A percentile compares a stretch with the other conserved stretches of the same genome.
Conservation (phyloP, 164 flowering plant genomes). For the Liquidambar formosana region DNA sequence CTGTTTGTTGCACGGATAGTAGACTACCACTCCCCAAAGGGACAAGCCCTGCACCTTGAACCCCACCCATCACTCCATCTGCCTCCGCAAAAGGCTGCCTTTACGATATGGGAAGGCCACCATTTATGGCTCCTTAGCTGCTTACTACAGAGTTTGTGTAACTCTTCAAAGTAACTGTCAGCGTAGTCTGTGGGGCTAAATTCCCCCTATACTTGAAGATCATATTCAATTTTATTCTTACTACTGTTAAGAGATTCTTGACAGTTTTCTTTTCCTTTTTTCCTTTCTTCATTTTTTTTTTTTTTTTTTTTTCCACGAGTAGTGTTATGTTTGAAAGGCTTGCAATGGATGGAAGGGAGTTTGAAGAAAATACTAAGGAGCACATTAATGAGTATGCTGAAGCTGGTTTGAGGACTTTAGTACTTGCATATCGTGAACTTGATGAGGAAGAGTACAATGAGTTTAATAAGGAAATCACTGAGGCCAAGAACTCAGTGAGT, state of each 20-base stretch:
- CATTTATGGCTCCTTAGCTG: too few relatives aligned
- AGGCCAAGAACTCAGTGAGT: constrained; percentile 77
- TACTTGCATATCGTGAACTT: constrained; percentile 82
- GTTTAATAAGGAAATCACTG: constrained; percentile 51
- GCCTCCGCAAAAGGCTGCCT: too few relatives aligned
- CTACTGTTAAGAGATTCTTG: too few relatives aligned
- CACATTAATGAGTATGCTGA: constrained; percentile 89
- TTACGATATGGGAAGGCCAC: too few relatives aligned
- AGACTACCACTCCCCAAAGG: too few relatives aligned
- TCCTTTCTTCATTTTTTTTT: too few relatives aligned
- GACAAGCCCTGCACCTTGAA: too few relatives aligned
- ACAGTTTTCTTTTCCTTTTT: too few relatives aligned
- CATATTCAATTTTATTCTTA: not conserved
- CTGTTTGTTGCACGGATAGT: too few relatives aligned
- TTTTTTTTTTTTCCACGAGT: constrained; percentile 18
- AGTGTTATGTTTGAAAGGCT: constrained; percentile 96
- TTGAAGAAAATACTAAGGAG: constrained; percentile 64
- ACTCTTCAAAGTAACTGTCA: too few relatives aligned
- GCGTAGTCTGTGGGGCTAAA: not conserved
- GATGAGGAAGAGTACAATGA: constrained; percentile 57
- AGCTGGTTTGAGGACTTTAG: constrained; percentile 92
- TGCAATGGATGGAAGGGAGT: constrained; percentile 63
- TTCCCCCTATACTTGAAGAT: not conserved
- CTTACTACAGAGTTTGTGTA: too few relatives aligned
- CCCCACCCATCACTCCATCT: too few relatives aligned